These are phyloP conservation scores for Apiospora phragmitis DNA, from an alignment of 2,329 filamentous ascomycete species.

Conservation along the genomic window DNA sequence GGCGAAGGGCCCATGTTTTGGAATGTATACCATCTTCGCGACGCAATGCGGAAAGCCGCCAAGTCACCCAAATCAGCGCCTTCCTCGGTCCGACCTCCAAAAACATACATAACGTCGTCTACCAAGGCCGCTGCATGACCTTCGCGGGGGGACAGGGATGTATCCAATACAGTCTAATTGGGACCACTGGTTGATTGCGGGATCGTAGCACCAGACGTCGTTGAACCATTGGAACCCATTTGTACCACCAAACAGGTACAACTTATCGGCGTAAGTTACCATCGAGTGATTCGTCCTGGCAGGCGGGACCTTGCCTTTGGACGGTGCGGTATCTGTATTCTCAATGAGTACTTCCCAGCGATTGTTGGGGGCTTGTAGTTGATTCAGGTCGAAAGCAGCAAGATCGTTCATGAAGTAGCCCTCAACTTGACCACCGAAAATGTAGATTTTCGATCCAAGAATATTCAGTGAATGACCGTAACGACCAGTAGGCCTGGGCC, in stretches of 20 bases:
- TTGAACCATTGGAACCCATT: conserved; percentile 98
- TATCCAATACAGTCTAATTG: conserved; percentile 96
- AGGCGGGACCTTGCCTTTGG: conserved; percentile 71
- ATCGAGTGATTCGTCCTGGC: conserved; percentile 94
- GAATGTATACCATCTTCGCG: conserved; percentile 96
- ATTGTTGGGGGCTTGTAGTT: conserved; percentile 86
- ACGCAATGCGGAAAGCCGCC: conserved; percentile 73
- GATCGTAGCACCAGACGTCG: conserved; percentile 96
- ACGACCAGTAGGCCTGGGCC: conserved; percentile 80
- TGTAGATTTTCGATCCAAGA: conserved; percentile 92
- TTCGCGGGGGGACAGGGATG: conserved; percentile 90
- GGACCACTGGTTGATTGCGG: conserved; percentile 77
- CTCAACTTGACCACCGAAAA: conserved; percentile 97
- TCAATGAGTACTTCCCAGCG: conserved; percentile 91
- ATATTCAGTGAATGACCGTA: conserved; percentile 98
- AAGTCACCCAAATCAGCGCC: conserved; percentile 90
- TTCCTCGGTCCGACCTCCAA: conserved; percentile 93
- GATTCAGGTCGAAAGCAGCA: conserved; percentile 92
- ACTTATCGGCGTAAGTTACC: conserved; percentile 87
- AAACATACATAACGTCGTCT: conserved; percentile 98
- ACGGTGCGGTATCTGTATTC: conserved; percentile 65
- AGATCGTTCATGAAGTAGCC: conserved; percentile 98
- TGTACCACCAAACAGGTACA: conserved; percentile 96
- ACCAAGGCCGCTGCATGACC: conserved; percentile 92
- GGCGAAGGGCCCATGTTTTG: conserved; percentile 99